These are phyloP conservation scores for Botrytis squamosa DNA, from an alignment of 2,329 filamentous ascomycete species.

Conservation along the genomic window DNA sequence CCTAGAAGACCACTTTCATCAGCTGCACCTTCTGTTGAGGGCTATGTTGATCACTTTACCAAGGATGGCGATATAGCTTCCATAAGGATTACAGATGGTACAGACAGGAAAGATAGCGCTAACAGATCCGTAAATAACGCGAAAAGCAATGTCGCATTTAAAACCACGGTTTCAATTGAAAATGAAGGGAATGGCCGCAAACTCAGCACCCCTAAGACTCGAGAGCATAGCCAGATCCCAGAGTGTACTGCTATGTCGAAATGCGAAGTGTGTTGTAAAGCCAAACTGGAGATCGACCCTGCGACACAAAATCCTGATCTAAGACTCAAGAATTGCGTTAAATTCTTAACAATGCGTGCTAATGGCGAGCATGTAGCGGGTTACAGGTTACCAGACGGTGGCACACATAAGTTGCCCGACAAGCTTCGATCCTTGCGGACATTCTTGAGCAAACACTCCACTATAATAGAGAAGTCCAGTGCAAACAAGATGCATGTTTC, in stretches of 20 bases:
- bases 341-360: not conserved
- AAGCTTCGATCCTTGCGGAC: not conserved
- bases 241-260: not conserved
- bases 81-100: not conserved
- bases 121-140: not conserved
- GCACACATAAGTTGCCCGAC: not conserved
- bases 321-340: not conserved
- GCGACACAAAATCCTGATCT: not conserved
- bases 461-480: not conserved
- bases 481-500: not conserved
- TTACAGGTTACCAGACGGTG: not conserved
- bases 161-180: not conserved
- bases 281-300: conserved; percentile 1
- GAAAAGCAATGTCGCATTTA: not conserved
- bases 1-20: not conserved
- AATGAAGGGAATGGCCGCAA: not conserved
- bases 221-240: not conserved
- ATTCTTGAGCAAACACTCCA: not conserved
- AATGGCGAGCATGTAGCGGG: not conserved
- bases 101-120: not conserved
- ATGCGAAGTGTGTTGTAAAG: not conserved
- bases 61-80: not conserved
- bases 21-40: not conserved
- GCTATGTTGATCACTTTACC: not conserved
- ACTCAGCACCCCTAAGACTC: not conserved